Evolutionary conservation across 2,329 filamentous ascomycete species (phyloP), one percentile per base, ranked within the genome.

Genomic region (Lecanoromycetidae sp.): DNA sequence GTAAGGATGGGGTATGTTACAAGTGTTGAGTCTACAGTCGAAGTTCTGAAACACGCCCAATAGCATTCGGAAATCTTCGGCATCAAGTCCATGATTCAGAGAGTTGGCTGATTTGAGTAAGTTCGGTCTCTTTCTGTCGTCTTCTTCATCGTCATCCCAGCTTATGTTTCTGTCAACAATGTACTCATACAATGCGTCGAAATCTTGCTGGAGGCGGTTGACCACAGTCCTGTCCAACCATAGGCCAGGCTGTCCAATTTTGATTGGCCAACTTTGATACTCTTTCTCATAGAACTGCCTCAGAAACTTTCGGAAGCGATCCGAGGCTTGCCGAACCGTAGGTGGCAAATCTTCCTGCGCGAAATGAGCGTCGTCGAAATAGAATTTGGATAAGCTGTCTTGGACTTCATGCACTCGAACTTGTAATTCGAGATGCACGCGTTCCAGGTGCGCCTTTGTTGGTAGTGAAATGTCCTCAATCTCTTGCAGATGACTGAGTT

Each of bases 151-250:
- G 20, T 40, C 41, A 25, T 38, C 27, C 46, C 46, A 44, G 8
- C 25, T 26, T 19, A 82, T 71, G 34, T 82, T 75, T 5, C 77
- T 71, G 58, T 84, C 75, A n/a, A 85, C 79, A 1, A 84, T 65
- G 52, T 81, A 82, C 55, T 84, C 79, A 56, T 84, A 85, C 1
- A 84, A 64, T 0, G 77, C 75, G 1, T 76, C 76, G 55, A 84
- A 83, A 53, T 84, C 80, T 26, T 66, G 67, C 54, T 82, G 77
- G 13, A 85, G 59, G 2, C 66, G 66, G 33, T 71, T 68, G 0
- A 71, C 71, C n/a, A 82, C 58, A 2, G 67, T 71, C 33, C 80
- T 68, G 5, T 73, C 79, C 9, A 84, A 65, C 80, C 80, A 84
- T 32, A 68, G 65, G 5, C 56, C 60, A 0, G 75, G 75, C 17